These are phyloP conservation scores for Sclerotinia trifoliorum DNA, from an alignment of 2,329 filamentous ascomycete species.

Conservation along the genomic window DNA sequence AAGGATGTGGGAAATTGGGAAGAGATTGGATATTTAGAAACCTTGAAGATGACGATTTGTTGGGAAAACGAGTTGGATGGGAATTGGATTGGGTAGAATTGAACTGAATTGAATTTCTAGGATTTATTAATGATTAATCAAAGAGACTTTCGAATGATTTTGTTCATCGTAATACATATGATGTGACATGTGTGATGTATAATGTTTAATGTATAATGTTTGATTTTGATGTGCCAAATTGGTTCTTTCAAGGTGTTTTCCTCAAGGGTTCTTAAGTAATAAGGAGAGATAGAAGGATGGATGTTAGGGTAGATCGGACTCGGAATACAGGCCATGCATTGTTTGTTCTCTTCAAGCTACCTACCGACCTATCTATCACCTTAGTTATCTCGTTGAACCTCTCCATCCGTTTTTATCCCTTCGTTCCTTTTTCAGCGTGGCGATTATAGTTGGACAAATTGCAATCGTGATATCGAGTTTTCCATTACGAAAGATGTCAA, in stretches of 20 bases:
- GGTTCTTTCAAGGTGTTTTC: background rate
- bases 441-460: background rate
- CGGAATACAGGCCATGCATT: background rate
- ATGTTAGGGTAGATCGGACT: background rate
- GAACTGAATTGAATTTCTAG: no score
- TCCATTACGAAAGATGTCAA: background rate
- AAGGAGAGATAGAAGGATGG: no score
- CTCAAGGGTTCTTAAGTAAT: background rate
- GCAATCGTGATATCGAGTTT: background rate
- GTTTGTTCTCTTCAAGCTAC: background rate
- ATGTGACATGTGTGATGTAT: background rate
- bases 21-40: conserved; percentile 4
- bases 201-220: no score
- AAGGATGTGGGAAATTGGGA: conserved; percentile 9
- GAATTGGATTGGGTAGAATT: no score
- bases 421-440: background rate
- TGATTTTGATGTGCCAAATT: background rate
- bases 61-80: background rate
- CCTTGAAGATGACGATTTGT: background rate
- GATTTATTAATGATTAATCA: background rate
- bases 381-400: background rate
- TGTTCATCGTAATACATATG: background rate
- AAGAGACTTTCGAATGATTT: background rate
- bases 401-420: background rate
- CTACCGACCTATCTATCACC: background rate